Conservation (phyloP, 2,329 filamentous ascomycete genomes). For the Alternaria viburni region DNA sequence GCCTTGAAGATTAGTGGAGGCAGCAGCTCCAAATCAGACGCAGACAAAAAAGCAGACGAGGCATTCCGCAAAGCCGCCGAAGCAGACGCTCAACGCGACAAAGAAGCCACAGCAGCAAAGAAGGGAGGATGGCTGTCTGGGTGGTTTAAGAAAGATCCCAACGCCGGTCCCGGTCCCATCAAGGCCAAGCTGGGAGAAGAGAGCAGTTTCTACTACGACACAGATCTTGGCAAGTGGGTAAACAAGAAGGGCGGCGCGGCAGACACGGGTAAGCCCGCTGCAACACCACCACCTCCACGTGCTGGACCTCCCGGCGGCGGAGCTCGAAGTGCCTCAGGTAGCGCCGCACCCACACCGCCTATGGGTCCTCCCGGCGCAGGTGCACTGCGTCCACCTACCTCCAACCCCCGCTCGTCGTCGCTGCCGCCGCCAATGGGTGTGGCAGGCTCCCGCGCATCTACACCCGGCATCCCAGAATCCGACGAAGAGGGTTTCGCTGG, state of each 20-base stretch:
- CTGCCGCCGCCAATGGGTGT: constrained; percentile 46
- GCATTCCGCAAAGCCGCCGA: constrained; percentile 84
- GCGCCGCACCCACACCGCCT: constrained; percentile 29
- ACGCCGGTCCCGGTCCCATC: constrained; percentile 71
- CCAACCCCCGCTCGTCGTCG: constrained; percentile 38
- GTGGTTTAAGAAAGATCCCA: constrained; percentile 81
- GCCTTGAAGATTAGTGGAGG: constrained; percentile 50
- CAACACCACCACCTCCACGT: constrained; percentile 80
- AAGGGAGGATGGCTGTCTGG: constrained; percentile 79
- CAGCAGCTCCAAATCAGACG: constrained; percentile 38
- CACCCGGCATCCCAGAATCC: constrained; percentile 39
- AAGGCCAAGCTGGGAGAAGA: constrained; percentile 93
- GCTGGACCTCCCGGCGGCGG: constrained; percentile 54
- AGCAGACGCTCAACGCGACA: constrained; percentile 67
- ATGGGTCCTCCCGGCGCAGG: constrained; percentile 22
- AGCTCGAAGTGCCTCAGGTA: constrained; percentile 57
- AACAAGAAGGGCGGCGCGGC: constrained; percentile 83
- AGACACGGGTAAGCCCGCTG: constrained; percentile 63
- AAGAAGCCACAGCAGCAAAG: constrained; percentile 53
- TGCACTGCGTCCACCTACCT: constrained; percentile 23
- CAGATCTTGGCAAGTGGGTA: constrained; percentile 96
- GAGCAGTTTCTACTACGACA: constrained; percentile 91
- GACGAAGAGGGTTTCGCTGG: constrained; percentile 33
- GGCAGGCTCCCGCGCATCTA: constrained; percentile 36
- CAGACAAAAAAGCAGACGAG: constrained; percentile 80